Base-by-base conservation (phyloP, 805 yeast species). In the Cyberlindnera suaveolens region DNA sequence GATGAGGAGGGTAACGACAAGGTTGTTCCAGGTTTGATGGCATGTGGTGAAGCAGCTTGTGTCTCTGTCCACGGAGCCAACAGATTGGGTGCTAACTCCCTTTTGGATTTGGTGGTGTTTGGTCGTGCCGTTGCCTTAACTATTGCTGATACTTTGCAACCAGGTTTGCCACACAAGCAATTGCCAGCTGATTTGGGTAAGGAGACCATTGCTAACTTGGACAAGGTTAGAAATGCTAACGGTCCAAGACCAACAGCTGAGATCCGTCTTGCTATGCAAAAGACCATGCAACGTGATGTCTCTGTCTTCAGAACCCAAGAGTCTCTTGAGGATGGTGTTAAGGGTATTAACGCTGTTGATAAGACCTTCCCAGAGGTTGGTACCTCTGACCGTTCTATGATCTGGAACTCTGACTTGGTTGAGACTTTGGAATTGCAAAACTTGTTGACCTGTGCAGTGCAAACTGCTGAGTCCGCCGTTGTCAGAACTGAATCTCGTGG, bases 31-130 rank as follows among this genome's bases (percentile, higher is more conserved):
- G 99, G 99, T 61, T 76, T 91, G 56, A 77, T 79, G 66, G 97
- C 99, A 14, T 89, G 97, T 74, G 99, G 99, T 77, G 99, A 91
- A 75, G 90, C 95, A 53, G 99, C 97, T 36, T 91, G 97, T 78
- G 98, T 96, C 50, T 89, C 97, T 31, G 99, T 91, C 47, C 99
- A 91, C 65, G 99, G 99, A 72, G 99, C 99, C 51, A 91, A 91
- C 79, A 89, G 99, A 77, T 77, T 91, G 56, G 99, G 99, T 68
- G 99, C 99, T 54, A 91, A 91, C 80, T 93, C 99, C 10, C 74
- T 91, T 59, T 80, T 91, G 60, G 99, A 91, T 71, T 74, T 91
- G 66, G 99, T 91, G 51, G 98, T 91, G 51, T 91, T 91, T 61
- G 99, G 99, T 62, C 87, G 99, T 75, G 98, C 98, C 54, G 98